Conservation (phyloP, 768 basidiomycete genomes). For the Amanita brunnescens region DNA sequence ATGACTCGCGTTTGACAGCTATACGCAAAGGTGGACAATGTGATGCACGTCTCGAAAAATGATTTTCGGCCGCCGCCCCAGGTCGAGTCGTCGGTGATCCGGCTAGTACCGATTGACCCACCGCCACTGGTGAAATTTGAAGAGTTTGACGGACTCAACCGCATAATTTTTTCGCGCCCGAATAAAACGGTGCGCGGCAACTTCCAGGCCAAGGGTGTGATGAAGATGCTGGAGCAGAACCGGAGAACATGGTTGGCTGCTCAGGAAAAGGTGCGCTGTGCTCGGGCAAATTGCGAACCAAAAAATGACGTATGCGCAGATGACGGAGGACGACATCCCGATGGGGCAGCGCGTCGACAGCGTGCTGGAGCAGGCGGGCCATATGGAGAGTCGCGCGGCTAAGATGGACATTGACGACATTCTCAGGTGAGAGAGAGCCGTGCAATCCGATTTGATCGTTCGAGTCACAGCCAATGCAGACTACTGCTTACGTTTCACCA, state of each 20-base stretch:
- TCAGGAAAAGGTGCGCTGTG: slow-evolving; percentile 47
- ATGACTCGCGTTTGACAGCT: slow-evolving; percentile 30
- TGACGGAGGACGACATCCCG: slow-evolving; percentile 57
- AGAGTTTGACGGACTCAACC: slow-evolving; percentile 92
- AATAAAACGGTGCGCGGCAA: slow-evolving; percentile 88
- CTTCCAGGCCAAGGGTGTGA: slow-evolving; percentile 90
- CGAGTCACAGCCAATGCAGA: slow-evolving; percentile 23
- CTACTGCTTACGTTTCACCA: slow-evolving; percentile 68
- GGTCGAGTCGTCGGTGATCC: slow-evolving; percentile 89
- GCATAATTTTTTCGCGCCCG: slow-evolving; percentile 82
- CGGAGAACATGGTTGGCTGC: slow-evolving; percentile 88
- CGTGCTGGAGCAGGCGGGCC: slow-evolving; percentile 62
- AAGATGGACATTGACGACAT: slow-evolving; percentile 95
- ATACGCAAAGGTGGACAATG: slow-evolving; percentile 91
- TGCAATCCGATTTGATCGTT: neutral
- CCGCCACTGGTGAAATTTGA: slow-evolving; percentile 94
- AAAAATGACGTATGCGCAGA: slow-evolving; percentile 27
- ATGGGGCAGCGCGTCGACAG: slow-evolving; percentile 68
- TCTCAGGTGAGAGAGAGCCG: slow-evolving; percentile 49
- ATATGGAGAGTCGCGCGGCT: slow-evolving; percentile 71
- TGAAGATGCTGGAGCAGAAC: slow-evolving; percentile 91
- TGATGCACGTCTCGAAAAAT: slow-evolving; percentile 95
- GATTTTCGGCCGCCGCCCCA: slow-evolving; percentile 94
- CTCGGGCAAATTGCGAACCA: neutral
- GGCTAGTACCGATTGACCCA: slow-evolving; percentile 86